phyloP scores from a whole-genome alignment of 257 asterid genomes.

The Datura wrightii region DNA sequence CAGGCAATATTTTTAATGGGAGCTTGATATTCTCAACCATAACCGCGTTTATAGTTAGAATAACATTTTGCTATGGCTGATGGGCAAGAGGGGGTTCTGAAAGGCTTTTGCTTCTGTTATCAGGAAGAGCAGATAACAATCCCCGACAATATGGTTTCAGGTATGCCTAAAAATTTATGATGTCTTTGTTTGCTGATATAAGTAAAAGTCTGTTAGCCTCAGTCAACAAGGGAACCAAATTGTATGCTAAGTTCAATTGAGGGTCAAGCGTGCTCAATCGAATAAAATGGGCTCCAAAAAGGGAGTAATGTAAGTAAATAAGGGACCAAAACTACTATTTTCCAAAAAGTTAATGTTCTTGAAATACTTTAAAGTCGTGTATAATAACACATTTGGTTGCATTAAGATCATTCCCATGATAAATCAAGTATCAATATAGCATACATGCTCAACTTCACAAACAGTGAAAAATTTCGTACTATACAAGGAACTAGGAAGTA shows the following conservation, averaged over 20 bases:
- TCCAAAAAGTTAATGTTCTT: neutral
- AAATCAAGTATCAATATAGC: neutral
- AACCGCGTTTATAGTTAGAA: neutral
- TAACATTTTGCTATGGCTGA: neutral
- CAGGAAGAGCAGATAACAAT: neutral
- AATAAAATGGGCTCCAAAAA: conserved; percentile 17
- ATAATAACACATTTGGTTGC: neutral
- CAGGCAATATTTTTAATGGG: neutral
- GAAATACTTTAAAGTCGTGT: neutral
- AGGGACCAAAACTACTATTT: neutral
- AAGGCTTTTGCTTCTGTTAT: neutral
- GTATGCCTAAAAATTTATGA: neutral
- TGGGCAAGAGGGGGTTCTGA: neutral
- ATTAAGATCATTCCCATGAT: neutral
- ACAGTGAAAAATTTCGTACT: neutral
- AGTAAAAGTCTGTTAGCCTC: conserved; percentile 8
- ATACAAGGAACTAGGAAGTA: conserved; percentile 9
- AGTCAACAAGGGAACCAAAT: neutral
- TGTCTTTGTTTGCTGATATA: conserved; percentile 12
- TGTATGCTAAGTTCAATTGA: neutral
- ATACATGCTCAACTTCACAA: neutral
- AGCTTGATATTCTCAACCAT: conserved; percentile 4
- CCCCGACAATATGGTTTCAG: neutral
- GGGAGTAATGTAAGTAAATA: neutral
- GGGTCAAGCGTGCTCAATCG: neutral